These are phyloP conservation scores for Albugo candida DNA, from an alignment of 352 stramenopile genomes.

Conservation along the genomic window DNA sequence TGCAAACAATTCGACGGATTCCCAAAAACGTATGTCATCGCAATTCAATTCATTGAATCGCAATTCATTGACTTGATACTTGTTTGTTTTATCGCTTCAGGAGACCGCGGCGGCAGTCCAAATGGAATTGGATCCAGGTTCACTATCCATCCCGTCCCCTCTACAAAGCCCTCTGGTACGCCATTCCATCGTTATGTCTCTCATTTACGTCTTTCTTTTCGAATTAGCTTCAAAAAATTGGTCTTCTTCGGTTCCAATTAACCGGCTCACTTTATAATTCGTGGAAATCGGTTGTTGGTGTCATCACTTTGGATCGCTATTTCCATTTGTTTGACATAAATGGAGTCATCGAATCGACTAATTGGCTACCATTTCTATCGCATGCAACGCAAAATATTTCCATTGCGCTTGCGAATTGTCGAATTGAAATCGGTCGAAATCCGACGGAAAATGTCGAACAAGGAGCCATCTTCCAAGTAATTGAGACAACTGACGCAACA, in stretches of 20 bases:
- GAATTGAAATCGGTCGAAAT: slow-evolving; percentile 37
- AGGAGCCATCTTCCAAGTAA: too few relatives aligned
- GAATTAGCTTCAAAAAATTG: slow-evolving; percentile 8
- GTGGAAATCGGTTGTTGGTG: slow-evolving; percentile 57
- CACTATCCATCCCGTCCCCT: slow-evolving; percentile 38
- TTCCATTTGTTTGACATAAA: slow-evolving; percentile 60
- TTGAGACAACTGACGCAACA: too few relatives aligned
- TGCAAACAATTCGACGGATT: slow-evolving; percentile 60
- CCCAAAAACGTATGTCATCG: slow-evolving; percentile 49
- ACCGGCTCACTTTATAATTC: slow-evolving; percentile 46
- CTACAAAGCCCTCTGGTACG: slow-evolving; percentile 49
- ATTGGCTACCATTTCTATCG: not conserved
- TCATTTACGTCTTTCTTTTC: not conserved
- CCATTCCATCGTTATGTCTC: slow-evolving; percentile 12
- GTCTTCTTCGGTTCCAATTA: slow-evolving; percentile 64
- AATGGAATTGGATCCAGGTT: slow-evolving; percentile 29
- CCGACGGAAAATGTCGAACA: too few relatives aligned
- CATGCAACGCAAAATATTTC: slow-evolving; percentile 12
- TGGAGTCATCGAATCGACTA: slow-evolving; percentile 15
- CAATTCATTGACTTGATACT: not conserved
- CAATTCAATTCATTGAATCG: not conserved
- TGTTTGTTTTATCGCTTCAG: slow-evolving; percentile 14
- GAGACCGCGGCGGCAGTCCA: slow-evolving; percentile 45
- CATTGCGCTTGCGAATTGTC: slow-evolving; percentile 40
- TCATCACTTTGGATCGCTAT: slow-evolving; percentile 53